Conservation (phyloP, 805 yeast species). For the Wickerhamiella hasegawae region DNA sequence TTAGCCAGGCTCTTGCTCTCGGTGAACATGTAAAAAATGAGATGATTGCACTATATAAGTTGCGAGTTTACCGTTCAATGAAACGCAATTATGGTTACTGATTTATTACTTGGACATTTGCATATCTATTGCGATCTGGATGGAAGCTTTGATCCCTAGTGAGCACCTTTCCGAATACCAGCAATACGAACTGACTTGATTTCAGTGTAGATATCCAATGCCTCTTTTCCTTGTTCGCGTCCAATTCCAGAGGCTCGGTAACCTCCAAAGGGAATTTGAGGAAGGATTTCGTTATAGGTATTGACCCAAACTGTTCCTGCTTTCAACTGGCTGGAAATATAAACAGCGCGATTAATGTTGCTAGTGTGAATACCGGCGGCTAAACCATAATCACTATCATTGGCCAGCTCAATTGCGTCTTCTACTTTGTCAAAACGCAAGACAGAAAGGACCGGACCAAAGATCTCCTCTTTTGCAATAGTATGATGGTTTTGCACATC, state of each 20-base stretch:
- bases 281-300: slow-evolving; percentile 48
- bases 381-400: slow-evolving; percentile 62
- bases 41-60: slow-evolving; percentile 22
- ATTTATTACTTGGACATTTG: too few relatives aligned
- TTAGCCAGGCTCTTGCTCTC: slow-evolving; percentile 18
- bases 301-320: slow-evolving; percentile 85
- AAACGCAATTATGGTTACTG: slow-evolving; percentile 18
- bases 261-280: slow-evolving; percentile 66
- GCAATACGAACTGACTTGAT: slow-evolving; percentile 66
- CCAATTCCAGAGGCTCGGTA: slow-evolving; percentile 68
- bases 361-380: slow-evolving; percentile 73
- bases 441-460: slow-evolving; percentile 84
- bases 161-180: too few relatives aligned
- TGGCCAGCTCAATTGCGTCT: slow-evolving; percentile 64
- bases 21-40: slow-evolving; percentile 26
- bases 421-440: slow-evolving; percentile 70
- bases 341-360: slow-evolving; percentile 57
- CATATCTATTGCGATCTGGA: too few relatives aligned
- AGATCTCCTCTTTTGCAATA: slow-evolving; percentile 78
- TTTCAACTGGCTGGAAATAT: slow-evolving; percentile 55
- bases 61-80: slow-evolving; percentile 23
- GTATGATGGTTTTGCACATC: slow-evolving; percentile 60
- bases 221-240: slow-evolving; percentile 65
- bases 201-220: slow-evolving; percentile 55
- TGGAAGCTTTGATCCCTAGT: too few relatives aligned